These are phyloP conservation scores for Acrocalymma vagum DNA, from an alignment of 2,329 filamentous ascomycete species.

Conservation along the genomic window DNA sequence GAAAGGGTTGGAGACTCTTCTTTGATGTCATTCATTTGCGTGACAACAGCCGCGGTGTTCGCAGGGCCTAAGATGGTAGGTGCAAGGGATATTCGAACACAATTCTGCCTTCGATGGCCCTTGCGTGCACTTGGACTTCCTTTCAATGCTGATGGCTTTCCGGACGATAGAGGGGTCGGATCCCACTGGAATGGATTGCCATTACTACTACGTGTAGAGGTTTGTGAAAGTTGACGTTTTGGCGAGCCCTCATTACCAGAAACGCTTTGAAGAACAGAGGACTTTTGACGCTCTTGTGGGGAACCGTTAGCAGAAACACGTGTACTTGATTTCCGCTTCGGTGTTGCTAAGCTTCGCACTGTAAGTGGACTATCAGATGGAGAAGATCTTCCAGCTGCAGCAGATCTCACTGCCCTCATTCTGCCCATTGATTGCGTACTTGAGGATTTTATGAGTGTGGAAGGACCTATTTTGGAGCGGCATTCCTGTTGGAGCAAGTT, in stretches of 20 bases:
- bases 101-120: slow-evolving; percentile 54
- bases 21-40: slow-evolving; percentile 46
- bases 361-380: slow-evolving; percentile 28
- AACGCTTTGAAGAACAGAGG: slow-evolving; percentile 36
- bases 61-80: slow-evolving; percentile 52
- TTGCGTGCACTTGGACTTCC: slow-evolving; percentile 55
- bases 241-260: slow-evolving; percentile 42
- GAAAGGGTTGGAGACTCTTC: slow-evolving; percentile 41
- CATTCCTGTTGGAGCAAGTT: slow-evolving; percentile 8
- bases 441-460: slow-evolving; percentile 15
- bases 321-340: slow-evolving; percentile 40
- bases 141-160: slow-evolving; percentile 54
- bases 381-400: slow-evolving; percentile 46
- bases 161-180: slow-evolving; percentile 39
- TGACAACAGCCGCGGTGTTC: slow-evolving; percentile 45
- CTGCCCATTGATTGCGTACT: slow-evolving; percentile 30
- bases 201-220: slow-evolving; percentile 54
- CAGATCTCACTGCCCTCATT: slow-evolving; percentile 43
- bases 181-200: slow-evolving; percentile 59
- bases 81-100: slow-evolving; percentile 54
- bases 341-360: slow-evolving; percentile 43
- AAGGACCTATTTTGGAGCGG: slow-evolving; percentile 9
- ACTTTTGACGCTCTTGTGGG: slow-evolving; percentile 44
- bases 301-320: slow-evolving; percentile 52
- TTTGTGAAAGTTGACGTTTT: slow-evolving; percentile 49